These are phyloP conservation scores for Penicillium macrosclerotiorum DNA, from an alignment of 495 filamentous ascomycete species.

Conservation along the genomic window DNA sequence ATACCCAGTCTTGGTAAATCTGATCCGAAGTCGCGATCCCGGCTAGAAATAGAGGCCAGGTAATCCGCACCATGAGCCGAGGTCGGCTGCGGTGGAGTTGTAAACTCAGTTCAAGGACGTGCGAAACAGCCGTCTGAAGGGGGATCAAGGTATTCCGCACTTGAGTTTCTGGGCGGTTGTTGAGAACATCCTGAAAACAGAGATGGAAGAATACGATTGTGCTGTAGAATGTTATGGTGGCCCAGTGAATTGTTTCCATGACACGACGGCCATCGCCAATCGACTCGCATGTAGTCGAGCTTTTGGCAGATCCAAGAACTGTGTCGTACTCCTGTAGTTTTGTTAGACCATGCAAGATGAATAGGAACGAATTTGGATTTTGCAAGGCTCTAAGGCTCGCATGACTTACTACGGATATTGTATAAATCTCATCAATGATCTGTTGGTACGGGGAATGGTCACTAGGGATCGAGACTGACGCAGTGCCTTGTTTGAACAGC, in stretches of 20 bases:
- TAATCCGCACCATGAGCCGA: slow-evolving; percentile 27
- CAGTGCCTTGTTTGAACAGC: slow-evolving; percentile 16
- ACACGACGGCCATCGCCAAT: slow-evolving; percentile 20
- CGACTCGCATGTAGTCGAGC: slow-evolving; percentile 23
- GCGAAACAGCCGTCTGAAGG: slow-evolving; percentile 21
- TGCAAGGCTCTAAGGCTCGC: too few relatives aligned
- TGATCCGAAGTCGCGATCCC: slow-evolving; percentile 31
- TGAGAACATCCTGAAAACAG: slow-evolving; percentile 21
- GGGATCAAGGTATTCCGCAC: slow-evolving; percentile 10
- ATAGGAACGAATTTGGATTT: too few relatives aligned
- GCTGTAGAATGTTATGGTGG: slow-evolving; percentile 31
- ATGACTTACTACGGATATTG: slow-evolving; percentile 21
- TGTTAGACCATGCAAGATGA: too few relatives aligned
- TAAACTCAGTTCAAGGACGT: slow-evolving; percentile 25
- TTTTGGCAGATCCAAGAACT: slow-evolving; percentile 21
- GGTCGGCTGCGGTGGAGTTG: slow-evolving; percentile 32
- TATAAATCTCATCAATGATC: slow-evolving; percentile 22
- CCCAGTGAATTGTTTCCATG: slow-evolving; percentile 33
- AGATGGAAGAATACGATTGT: slow-evolving; percentile 30
- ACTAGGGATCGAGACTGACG: background rate
- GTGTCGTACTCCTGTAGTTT: slow-evolving; percentile 28
- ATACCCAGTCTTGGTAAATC: slow-evolving; percentile 37
- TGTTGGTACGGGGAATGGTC: slow-evolving; percentile 9
- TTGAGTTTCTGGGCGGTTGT: slow-evolving; percentile 1
- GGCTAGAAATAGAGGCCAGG: slow-evolving; percentile 31